A percentile compares a stretch with the other conserved stretches of the same genome.
phyloP scores from a whole-genome alignment of 176 grass and related monocot genomes.

The Hsuehochloa calcarea region DNA sequence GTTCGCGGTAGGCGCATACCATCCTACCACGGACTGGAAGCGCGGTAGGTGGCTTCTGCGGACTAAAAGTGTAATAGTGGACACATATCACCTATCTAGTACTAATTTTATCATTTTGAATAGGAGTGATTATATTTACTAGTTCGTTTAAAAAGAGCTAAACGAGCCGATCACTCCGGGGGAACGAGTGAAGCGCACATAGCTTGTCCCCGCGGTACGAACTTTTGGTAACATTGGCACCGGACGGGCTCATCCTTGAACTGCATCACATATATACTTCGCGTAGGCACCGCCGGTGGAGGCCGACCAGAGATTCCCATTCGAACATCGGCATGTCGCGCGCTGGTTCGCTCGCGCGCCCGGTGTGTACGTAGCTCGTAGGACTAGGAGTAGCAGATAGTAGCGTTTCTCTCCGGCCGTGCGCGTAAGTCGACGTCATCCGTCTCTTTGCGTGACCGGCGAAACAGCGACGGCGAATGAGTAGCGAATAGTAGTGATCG shows the following conservation, averaged over 20 bases:
- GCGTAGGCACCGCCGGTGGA: neutral
- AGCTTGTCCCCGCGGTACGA: neutral
- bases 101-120: too few relatives aligned
- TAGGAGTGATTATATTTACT: too few relatives aligned
- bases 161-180: too few relatives aligned
- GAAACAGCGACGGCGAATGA: neutral
- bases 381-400: too few relatives aligned
- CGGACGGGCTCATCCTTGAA: neutral
- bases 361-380: neutral
- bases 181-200: neutral
- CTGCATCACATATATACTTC: neutral
- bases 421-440: neutral
- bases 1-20: too few relatives aligned
- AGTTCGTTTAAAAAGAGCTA: too few relatives aligned
- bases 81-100: too few relatives aligned
- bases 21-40: too few relatives aligned
- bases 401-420: neutral
- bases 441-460: neutral
- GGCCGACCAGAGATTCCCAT: conserved; percentile 11
- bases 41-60: too few relatives aligned
- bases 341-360: neutral
- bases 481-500: neutral
- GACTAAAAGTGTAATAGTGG: too few relatives aligned
- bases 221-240: neutral
- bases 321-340: neutral